A percentile compares a stretch with the other conserved stretches of the same genome.
Evolutionary conservation across 768 basidiomycete genomes (phyloP).

Genomic region (Trametes coccinea): DNA sequence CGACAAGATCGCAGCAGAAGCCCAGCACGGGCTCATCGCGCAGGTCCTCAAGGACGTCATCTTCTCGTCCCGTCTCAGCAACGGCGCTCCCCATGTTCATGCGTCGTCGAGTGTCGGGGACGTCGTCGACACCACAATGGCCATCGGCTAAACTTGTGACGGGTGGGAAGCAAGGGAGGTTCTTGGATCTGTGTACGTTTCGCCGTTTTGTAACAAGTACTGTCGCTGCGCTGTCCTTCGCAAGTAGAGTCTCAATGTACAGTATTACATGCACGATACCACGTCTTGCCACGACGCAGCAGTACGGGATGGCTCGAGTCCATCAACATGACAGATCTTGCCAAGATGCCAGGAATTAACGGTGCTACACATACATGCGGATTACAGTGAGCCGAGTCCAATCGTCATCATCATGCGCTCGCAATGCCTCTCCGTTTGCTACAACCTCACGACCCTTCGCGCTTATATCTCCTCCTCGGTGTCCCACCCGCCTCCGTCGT

Average conservation of each 20-base stretch:
- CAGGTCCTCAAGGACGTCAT: slow-evolving; percentile 93
- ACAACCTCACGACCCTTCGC: too few species aligned
- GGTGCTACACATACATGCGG: neutral
- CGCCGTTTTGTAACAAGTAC: slow-evolving; percentile 16
- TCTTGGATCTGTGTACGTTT: slow-evolving; percentile 15
- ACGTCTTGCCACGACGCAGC: too few species aligned
- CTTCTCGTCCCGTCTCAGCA: slow-evolving; percentile 58
- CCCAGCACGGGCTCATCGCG: slow-evolving; percentile 90
- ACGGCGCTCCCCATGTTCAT: neutral
- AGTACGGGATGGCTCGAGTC: too few species aligned
- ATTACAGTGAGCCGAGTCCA: too few species aligned
- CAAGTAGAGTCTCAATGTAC: slow-evolving; percentile 18
- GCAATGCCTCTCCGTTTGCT: too few species aligned
- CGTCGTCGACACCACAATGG: slow-evolving; percentile 41
- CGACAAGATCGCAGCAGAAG: slow-evolving; percentile 85
- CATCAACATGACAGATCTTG: too few species aligned
- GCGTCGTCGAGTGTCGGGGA: slow-evolving; percentile 25
- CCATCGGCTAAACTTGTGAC: slow-evolving; percentile 28
- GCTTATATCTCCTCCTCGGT: neutral
- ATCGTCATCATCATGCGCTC: too few species aligned
- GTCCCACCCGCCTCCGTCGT: neutral
- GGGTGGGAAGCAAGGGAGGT: neutral
- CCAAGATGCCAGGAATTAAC: neutral
- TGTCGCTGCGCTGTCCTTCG: slow-evolving; percentile 12
- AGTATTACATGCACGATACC: neutral